Conservation (phyloP, 78 protist genomes). For the Polysphondylium violaceum region DNA sequence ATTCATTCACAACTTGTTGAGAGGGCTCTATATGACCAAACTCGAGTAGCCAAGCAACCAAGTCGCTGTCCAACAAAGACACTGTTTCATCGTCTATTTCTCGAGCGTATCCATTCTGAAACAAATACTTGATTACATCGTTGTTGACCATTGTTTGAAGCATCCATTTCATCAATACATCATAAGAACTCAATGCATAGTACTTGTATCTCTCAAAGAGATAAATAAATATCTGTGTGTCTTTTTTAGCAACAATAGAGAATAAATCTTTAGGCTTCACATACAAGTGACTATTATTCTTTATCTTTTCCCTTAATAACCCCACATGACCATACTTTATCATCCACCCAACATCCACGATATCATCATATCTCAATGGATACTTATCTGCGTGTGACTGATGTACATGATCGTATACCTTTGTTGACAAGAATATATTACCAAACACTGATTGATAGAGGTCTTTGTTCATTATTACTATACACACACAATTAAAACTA, state of each 20-base stretch:
- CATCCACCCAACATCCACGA: not conserved
- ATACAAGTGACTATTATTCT: not conserved
- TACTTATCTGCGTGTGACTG: not conserved
- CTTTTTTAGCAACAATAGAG: not conserved
- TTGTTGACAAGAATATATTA: not conserved
- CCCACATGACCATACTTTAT: not conserved
- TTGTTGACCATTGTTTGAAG: no score
- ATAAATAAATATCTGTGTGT: not conserved
- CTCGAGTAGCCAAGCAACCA: no score
- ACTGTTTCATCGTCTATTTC: no score
- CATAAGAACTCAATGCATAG: no score
- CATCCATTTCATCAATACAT: no score
- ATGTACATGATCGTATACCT: not conserved
- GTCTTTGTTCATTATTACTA: not conserved
- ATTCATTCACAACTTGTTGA: no score
- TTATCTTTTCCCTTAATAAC: not conserved
- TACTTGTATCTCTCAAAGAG: no score
- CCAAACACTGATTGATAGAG: not conserved
- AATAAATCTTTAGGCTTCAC: not conserved
- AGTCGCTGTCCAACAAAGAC: no score
- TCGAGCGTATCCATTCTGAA: no score
- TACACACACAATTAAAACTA: no score
- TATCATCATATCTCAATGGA: not conserved
- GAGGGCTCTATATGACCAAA: no score
- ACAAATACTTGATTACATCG: no score